Evolutionary conservation across 257 asterid species (phyloP).

Genomic region (Solanum boliviense): DNA sequence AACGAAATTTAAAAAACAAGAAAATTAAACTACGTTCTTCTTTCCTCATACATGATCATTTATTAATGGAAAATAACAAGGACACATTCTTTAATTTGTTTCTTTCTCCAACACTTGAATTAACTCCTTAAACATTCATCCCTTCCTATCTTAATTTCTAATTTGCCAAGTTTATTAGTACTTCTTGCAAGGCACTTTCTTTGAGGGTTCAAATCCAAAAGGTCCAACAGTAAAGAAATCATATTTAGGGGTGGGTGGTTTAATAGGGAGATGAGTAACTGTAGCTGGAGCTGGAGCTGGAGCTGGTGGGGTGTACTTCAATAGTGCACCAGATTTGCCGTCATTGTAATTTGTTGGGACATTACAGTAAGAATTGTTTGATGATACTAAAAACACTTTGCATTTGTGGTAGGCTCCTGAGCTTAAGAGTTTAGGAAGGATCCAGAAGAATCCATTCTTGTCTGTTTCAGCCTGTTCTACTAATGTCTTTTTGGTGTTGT

Average conservation of each 20-base stretch:
- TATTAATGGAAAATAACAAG: neutral
- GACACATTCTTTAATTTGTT: neutral
- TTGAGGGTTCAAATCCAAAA: slow-evolving; percentile 44
- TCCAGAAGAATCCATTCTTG: slow-evolving; percentile 48
- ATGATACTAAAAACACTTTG: slow-evolving; percentile 39
- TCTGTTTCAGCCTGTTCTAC: slow-evolving; percentile 25
- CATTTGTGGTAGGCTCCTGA: slow-evolving; percentile 41
- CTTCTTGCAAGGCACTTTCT: slow-evolving; percentile 27
- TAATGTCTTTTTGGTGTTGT: slow-evolving; percentile 22
- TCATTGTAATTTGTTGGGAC: slow-evolving; percentile 42
- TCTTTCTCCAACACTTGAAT: neutral
- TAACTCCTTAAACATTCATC: neutral
- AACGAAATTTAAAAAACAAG: neutral
- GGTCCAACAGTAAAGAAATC: slow-evolving; percentile 60
- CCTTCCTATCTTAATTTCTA: neutral
- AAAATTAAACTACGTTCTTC: neutral
- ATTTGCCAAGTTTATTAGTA: neutral
- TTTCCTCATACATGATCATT: neutral
- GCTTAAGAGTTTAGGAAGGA: slow-evolving; percentile 29
- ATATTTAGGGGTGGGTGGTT: neutral
- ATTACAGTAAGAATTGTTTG: slow-evolving; percentile 30
- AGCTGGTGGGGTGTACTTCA: slow-evolving; percentile 1
- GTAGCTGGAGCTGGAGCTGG: neutral
- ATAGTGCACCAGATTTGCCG: slow-evolving; percentile 43
- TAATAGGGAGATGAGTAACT: neutral